Evolutionary conservation across 2,329 filamentous ascomycete genomes (phyloP).

Genomic region (Monilinia vaccinii-corymbosi): DNA sequence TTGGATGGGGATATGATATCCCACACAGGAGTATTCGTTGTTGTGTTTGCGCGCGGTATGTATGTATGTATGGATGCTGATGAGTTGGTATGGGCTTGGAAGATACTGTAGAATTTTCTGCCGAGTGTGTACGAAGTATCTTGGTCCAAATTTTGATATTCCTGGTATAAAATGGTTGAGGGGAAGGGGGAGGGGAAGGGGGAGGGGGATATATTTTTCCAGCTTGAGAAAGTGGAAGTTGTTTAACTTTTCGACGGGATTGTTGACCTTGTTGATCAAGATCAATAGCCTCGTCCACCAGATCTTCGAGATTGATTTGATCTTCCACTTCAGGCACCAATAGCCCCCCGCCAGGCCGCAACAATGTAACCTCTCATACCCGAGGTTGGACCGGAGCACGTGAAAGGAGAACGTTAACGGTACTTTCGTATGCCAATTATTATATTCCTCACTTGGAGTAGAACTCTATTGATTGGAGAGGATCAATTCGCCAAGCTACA

Average conservation of each 20-base stretch:
- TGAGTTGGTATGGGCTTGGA: background rate
- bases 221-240: background rate
- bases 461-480: background rate
- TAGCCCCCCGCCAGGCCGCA: slow-evolving; percentile 7
- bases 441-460: background rate
- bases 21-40: slow-evolving; percentile 4
- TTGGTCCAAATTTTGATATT: background rate
- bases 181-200: too few species aligned
- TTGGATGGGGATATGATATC: background rate
- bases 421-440: background rate
- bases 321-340: slow-evolving; percentile 7
- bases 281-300: slow-evolving; percentile 5
- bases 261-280: slow-evolving; percentile 1
- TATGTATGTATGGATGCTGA: background rate
- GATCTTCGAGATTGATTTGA: slow-evolving; percentile 8
- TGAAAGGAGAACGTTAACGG: too few species aligned
- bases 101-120: background rate
- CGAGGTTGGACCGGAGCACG: background rate
- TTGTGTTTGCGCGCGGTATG: slow-evolving; percentile 4
- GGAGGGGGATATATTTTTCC: background rate
- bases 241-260: background rate
- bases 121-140: background rate
- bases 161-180: background rate
- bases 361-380: background rate
- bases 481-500: slow-evolving; percentile 22